Base-by-base conservation (phyloP, 768 basidiomycete genomes). In the Lentinus brumalis region DNA sequence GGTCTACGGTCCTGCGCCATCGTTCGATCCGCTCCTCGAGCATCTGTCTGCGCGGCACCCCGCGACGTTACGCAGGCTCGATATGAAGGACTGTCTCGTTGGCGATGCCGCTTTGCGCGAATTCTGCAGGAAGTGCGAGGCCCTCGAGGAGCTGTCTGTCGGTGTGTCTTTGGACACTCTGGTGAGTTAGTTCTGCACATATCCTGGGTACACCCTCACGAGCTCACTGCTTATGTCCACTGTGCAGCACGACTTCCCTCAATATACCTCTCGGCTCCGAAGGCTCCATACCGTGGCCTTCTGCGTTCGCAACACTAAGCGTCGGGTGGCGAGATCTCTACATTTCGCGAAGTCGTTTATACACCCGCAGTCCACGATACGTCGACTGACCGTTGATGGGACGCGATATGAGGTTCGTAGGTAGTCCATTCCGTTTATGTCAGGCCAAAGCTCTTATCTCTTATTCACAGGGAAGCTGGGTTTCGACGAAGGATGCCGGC, bases 1-100 rank as follows among this genome's bases (percentile, higher is more conserved):
- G 40, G 69, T 70, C 18, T 42, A 64, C 16, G 67, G 72, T 26
- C 62, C 70, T 2, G 56, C 63, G 15, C 53, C 66, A 6, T 65
- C 63, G 35, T 76, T 76, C 57, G 77, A 77, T 47, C 70, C 73
- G 14, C 70, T 83, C 2, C 55, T 77, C 3, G 73, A 75, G n/a
- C 78, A 81, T 62, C 60, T 82, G n/a, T 62, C 70, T 12, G 51
- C 53, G 51, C 73, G 70, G 39, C 79, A 80, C 56, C 41, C 66
- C 1, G 35, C n/a, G 4, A 75, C 71, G 0, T 62, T 83, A 8
- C 70, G 71, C 16, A 58, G 70, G 12, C 65, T 81, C 31, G 67
- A 75, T 41, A 69, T 80, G 53, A 35, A 18, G 5, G 42, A 54
- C 35, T 50, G 46, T 30, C 78, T 76, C 59, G 62, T 82, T 12